A percentile compares a stretch with the other conserved stretches of the same genome.
Conservation (phyloP, 345 rosid species). For the Acer negundo region DNA sequence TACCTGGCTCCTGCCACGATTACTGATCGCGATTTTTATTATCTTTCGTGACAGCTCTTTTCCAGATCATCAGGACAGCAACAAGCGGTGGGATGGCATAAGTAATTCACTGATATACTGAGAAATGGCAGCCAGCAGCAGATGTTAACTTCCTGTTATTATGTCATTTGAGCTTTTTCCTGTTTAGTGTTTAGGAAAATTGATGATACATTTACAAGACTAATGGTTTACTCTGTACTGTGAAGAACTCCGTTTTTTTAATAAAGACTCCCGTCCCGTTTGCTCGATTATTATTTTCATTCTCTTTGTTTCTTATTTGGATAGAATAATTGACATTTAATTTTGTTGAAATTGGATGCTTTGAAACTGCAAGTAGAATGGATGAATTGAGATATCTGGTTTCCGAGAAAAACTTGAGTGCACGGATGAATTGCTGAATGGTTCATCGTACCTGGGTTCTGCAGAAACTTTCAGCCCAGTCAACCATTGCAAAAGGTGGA, state of each 20-base stretch:
- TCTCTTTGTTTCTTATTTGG: neutral
- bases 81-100: slow-evolving; percentile 71
- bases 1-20: neutral
- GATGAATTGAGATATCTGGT: no score
- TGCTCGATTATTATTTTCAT: neutral
- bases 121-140: slow-evolving; percentile 18
- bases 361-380: no score
- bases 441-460: no score
- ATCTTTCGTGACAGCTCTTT: slow-evolving; percentile 65
- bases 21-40: neutral
- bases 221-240: slow-evolving; percentile 15
- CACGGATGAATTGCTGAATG: no score
- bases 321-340: neutral
- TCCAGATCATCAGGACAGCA: slow-evolving; percentile 95
- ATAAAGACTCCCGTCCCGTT: slow-evolving; percentile 10
- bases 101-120: neutral
- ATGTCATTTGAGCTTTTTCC: slow-evolving; percentile 2
- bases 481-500: no score
- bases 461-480: no score
- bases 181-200: slow-evolving; percentile 25
- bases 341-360: no score
- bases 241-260: slow-evolving; percentile 15
- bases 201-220: slow-evolving; percentile 15
- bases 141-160: neutral
- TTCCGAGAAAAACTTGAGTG: no score